phyloP scores from a whole-genome alignment of 2,329 filamentous ascomycete species.

The Tolypocladium capitatum region DNA sequence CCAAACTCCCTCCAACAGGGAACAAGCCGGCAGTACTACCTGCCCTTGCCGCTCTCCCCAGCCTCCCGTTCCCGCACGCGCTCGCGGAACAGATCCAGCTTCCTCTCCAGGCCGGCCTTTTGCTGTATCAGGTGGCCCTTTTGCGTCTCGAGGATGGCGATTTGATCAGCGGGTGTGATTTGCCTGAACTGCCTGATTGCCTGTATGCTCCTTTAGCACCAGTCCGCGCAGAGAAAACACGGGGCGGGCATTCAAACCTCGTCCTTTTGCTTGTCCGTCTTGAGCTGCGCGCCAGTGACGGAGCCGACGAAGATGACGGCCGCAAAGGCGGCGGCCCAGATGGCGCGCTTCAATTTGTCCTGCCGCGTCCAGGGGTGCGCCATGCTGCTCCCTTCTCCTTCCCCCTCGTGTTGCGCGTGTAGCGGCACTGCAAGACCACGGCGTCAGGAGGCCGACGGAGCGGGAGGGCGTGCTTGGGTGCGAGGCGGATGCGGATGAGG shows the following conservation, averaged over 20 bases:
- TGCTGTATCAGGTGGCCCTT: slow-evolving; percentile 24
- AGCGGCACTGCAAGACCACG: background rate
- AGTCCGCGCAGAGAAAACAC: background rate
- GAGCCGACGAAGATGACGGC: slow-evolving; percentile 33
- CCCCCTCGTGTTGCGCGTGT: background rate
- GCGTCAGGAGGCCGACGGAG: background rate
- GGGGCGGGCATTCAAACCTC: slow-evolving; percentile 15
- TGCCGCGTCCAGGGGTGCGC: slow-evolving; percentile 14
- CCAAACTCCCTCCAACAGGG: no score
- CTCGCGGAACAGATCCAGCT: slow-evolving; percentile 25
- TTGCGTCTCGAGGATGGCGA: slow-evolving; percentile 29
- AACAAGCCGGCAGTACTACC: background rate
- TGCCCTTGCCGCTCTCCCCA: slow-evolving; percentile 9
- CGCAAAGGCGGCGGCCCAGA: slow-evolving; percentile 30
- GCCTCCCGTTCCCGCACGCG: slow-evolving; percentile 24
- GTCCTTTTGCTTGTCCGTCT: slow-evolving; percentile 32
- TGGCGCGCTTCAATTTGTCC: slow-evolving; percentile 19
- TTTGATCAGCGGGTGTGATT: slow-evolving; percentile 28
- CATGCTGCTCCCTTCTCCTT: background rate
- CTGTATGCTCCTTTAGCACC: slow-evolving; percentile 6
- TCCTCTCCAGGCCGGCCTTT: slow-evolving; percentile 25
- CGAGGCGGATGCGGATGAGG: background rate
- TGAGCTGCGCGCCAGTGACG: slow-evolving; percentile 35
- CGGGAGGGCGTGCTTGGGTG: background rate
- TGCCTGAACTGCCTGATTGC: slow-evolving; percentile 24